Conservation (phyloP, 768 basidiomycete species). For the Mrakia frigida region DNA sequence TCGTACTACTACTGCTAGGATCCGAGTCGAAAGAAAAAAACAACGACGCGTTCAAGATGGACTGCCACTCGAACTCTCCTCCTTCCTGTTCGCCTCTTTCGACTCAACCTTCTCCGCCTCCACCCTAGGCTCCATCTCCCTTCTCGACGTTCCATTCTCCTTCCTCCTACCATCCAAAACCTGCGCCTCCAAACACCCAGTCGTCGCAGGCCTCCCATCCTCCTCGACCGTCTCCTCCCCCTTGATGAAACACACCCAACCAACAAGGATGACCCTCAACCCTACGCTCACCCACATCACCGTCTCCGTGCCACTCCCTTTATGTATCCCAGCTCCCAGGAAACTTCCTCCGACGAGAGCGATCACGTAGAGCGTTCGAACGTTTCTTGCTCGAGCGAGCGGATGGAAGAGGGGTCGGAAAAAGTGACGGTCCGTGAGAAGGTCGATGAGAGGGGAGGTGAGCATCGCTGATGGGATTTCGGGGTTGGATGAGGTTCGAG, state of each 20-base stretch:
- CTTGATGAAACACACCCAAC: not conserved
- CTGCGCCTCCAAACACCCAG: not conserved
- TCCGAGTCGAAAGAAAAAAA: too few relatives aligned
- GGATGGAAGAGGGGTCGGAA: not conserved
- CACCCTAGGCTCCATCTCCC: not conserved
- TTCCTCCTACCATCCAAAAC: not conserved
- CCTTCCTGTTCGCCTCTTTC: too few relatives aligned
- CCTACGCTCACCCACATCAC: conserved; percentile 14
- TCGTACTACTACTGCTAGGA: too few relatives aligned
- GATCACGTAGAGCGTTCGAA: conserved; percentile 6
- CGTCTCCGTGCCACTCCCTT: not conserved
- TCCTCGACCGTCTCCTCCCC: not conserved
- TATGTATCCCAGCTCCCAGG: not conserved
- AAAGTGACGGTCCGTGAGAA: conserved; percentile 12
- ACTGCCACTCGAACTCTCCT: too few relatives aligned
- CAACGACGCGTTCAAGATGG: too few relatives aligned
- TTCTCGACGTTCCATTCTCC: not conserved
- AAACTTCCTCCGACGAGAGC: conserved; percentile 22
- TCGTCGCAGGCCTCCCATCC: not conserved
- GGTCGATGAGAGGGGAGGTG: conserved; percentile 27
- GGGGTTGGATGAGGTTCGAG: conserved; percentile 1
- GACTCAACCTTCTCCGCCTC: too few relatives aligned
- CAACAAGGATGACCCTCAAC: not conserved
- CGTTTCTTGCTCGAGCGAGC: conserved; percentile 1
- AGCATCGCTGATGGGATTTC: conserved; percentile 20